Conservation (phyloP, 345 rosid genomes). For the Brassica nigra region DNA sequence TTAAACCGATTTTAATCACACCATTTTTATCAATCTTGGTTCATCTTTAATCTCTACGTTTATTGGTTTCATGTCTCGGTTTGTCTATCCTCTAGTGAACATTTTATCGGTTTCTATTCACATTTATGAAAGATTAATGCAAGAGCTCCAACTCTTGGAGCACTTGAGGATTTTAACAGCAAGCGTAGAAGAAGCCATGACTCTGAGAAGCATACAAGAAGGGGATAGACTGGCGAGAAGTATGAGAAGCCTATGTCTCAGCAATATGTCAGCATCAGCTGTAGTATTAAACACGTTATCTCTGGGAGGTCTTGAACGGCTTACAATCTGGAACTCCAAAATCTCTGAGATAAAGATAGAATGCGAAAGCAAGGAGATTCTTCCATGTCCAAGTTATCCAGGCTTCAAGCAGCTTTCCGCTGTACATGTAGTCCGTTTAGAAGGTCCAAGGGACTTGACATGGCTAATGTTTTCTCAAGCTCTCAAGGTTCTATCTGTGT, state of each 20-base stretch:
- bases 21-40: too few relatives aligned
- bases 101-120: too few relatives aligned
- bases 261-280: background rate
- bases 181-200: background rate
- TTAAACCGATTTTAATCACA: too few relatives aligned
- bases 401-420: background rate
- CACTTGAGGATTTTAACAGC: background rate
- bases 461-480: slow-evolving; percentile 1
- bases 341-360: background rate
- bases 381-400: background rate
- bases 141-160: background rate
- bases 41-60: too few relatives aligned
- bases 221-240: background rate
- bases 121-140: background rate
- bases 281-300: background rate
- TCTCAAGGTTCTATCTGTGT: background rate
- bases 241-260: background rate
- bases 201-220: background rate
- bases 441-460: slow-evolving; percentile 9
- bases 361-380: background rate
- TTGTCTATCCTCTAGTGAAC: too few relatives aligned
- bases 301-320: background rate
- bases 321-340: background rate
- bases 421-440: background rate
- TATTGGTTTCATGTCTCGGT: too few relatives aligned